A percentile compares a stretch with the other conserved stretches of the same genome.
phyloP scores from a whole-genome alignment of 169 alveolate genomes.

The Cystoisospora suis region DNA sequence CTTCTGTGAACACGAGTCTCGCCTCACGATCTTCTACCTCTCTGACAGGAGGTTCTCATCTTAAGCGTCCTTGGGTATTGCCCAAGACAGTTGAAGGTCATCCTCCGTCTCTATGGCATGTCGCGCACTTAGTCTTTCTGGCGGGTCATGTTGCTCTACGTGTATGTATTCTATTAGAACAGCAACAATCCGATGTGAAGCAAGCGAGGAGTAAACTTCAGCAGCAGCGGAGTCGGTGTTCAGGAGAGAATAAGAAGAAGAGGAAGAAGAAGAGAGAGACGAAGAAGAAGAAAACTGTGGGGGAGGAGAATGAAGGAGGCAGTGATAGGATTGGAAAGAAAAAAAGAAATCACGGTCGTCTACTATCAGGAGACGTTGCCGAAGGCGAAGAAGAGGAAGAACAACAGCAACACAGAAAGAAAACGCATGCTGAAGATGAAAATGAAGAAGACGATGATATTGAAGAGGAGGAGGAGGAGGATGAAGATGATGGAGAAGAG shows the following conservation, averaged over 20 bases:
- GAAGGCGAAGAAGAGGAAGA: not conserved
- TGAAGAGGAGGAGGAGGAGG: not conserved
- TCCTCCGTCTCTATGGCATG: not conserved
- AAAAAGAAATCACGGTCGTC: no score
- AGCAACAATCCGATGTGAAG: conserved; percentile 37
- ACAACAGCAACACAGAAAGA: not conserved
- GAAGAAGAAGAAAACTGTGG: not conserved
- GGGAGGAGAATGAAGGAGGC: not conserved
- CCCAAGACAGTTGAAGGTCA: not conserved
- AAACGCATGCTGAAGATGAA: not conserved
- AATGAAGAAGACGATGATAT: not conserved
- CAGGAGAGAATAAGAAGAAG: not conserved
- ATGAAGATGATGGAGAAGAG: not conserved
- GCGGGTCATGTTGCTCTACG: conserved; percentile 42
- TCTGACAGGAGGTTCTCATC: no score
- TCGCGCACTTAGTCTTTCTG: conserved; percentile 37
- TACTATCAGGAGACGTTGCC: no score
- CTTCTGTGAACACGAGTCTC: no score
- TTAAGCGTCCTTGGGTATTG: not conserved
- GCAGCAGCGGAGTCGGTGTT: not conserved
- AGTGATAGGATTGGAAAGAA: not conserved
- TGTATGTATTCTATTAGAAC: conserved; percentile 12
- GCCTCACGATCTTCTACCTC: no score
- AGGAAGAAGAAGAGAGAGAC: not conserved
- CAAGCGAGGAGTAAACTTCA: conserved; percentile 6